Evolutionary conservation across 176 grass and related monocot species (phyloP).

Genomic region (Musa troglodytarum): DNA sequence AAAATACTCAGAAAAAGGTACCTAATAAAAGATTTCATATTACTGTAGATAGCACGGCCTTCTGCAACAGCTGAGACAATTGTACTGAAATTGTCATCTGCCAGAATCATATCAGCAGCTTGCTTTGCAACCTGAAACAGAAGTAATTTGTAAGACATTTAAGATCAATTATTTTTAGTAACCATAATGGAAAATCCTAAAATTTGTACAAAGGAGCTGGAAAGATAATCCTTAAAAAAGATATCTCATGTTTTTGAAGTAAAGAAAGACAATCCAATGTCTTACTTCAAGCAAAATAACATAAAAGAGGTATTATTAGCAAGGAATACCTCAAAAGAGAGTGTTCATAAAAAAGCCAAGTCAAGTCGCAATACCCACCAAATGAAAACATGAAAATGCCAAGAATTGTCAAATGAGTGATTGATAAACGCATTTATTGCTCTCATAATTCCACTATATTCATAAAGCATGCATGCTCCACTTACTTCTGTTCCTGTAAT

Average conservation of each 20-base stretch:
- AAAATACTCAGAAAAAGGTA: constrained; percentile 16
- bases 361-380: no score
- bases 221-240: neutral
- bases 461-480: neutral
- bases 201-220: neutral
- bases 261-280: neutral
- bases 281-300: no score
- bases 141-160: neutral
- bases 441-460: neutral
- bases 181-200: neutral
- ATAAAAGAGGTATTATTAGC: neutral
- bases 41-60: constrained; percentile 92
- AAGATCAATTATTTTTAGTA: neutral
- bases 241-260: neutral
- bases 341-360: no score
- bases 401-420: neutral
- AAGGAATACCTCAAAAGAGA: neutral
- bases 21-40: constrained; percentile 99
- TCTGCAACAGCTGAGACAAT: constrained; percentile 95
- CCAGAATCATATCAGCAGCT: constrained; percentile 98
- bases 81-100: constrained; percentile 99
- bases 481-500: constrained; percentile 90
- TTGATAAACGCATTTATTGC: no score
- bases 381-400: neutral
- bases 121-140: constrained; percentile 86